Percentiles rank a stretch among this genome's conserved stretches.
Conservation (phyloP, 2,329 filamentous ascomycete species). For the Scytalidium lignicola region DNA sequence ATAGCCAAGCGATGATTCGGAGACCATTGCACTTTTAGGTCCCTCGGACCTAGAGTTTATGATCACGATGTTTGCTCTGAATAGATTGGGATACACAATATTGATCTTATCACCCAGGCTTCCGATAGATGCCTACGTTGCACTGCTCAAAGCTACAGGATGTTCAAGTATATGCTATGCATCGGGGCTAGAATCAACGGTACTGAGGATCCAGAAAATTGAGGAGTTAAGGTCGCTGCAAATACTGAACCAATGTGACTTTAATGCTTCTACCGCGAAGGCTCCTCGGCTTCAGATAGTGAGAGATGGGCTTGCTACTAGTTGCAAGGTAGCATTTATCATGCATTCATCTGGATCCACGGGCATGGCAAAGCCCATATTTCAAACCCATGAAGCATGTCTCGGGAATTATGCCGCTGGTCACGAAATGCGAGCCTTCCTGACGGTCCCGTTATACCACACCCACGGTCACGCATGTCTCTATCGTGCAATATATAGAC, state of each 20-base stretch:
- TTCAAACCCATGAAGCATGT: conserved; percentile 36
- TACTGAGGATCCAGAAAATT: conserved; percentile 7
- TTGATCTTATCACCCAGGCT: conserved; percentile 51
- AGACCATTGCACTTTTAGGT: not conserved
- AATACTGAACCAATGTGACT: conserved; percentile 10
- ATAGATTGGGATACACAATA: conserved; percentile 46
- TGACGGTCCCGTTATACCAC: conserved; percentile 55
- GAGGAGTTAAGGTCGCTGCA: conserved; percentile 19
- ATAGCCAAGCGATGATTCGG: not conserved
- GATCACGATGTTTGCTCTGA: conserved; percentile 45
- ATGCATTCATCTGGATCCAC: conserved; percentile 42
- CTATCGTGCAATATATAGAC: conserved; percentile 45
- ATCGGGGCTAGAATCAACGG: conserved; percentile 4
- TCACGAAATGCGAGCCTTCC: conserved; percentile 31
- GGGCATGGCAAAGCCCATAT: conserved; percentile 57
- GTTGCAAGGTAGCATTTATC: conserved; percentile 19
- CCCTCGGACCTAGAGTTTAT: conserved; percentile 39
- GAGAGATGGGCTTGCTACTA: not conserved
- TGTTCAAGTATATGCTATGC: conserved; percentile 14
- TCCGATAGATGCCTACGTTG: conserved; percentile 43
- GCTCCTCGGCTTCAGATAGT: conserved; percentile 7
- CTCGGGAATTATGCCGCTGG: conserved; percentile 28
- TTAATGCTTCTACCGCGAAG: conserved; percentile 10
- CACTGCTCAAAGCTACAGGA: conserved; percentile 38
- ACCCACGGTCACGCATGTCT: conserved; percentile 52